These are phyloP conservation scores for Pelargonium nanum DNA, from an alignment of 345 rosid genomes.

Conservation along the genomic window DNA sequence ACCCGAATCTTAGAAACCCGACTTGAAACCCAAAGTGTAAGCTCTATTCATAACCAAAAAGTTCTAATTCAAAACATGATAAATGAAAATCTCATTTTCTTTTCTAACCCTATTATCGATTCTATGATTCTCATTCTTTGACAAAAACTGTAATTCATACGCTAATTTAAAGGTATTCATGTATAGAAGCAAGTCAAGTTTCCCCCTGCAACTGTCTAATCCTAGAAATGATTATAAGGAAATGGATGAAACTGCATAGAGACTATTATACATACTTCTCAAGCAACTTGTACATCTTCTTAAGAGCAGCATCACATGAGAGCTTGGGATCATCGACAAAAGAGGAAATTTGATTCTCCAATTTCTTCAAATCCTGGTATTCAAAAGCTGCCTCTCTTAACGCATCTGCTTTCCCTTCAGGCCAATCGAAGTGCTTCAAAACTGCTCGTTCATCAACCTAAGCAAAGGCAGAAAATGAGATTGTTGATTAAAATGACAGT, in stretches of 20 bases:
- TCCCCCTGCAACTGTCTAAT: too few species aligned
- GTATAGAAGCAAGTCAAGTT: too few species aligned
- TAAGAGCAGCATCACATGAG: slow-evolving; percentile 76
- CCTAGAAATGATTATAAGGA: background rate
- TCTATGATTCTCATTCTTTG: too few species aligned
- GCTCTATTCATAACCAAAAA: too few species aligned
- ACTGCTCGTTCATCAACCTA: slow-evolving; percentile 98
- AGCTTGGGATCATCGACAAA: slow-evolving; percentile 77
- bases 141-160: too few species aligned
- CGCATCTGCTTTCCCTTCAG: slow-evolving; percentile 97
- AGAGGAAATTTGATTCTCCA: slow-evolving; percentile 70
- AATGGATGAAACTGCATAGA: background rate
- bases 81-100: too few species aligned
- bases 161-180: too few species aligned
- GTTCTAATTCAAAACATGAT: too few species aligned
- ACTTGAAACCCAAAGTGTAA: too few species aligned
- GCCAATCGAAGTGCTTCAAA: slow-evolving; percentile 98
- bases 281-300: slow-evolving; percentile 89
- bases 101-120: too few species aligned
- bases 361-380: slow-evolving; percentile 83
- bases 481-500: background rate
- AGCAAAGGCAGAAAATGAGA: slow-evolving; percentile 7
- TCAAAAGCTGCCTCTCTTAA: slow-evolving; percentile 94
- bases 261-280: slow-evolving; percentile 85
- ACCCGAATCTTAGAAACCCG: too few species aligned